Conservation (phyloP, 1,284 basidiomycete species). For the Pascua sp. region DNA sequence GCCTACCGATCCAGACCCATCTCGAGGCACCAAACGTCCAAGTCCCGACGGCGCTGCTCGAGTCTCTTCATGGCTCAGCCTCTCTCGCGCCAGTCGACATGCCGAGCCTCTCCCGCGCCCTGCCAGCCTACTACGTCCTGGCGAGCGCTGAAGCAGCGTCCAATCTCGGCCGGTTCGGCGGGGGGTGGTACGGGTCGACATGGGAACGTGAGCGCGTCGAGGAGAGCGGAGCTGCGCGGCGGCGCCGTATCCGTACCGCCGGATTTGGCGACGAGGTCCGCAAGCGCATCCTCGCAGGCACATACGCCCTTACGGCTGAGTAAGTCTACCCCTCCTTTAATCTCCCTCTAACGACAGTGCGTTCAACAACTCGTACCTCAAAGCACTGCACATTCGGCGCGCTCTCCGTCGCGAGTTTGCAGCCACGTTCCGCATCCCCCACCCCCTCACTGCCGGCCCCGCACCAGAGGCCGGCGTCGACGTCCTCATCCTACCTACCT, state of each 20-base stretch:
- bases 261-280: constrained; percentile 84
- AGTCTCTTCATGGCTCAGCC: constrained; percentile 62
- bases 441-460: constrained; percentile 20
- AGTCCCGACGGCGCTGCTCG: constrained; percentile 49
- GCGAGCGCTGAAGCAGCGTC: constrained; percentile 92
- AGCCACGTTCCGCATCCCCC: constrained; percentile 59
- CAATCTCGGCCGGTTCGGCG: constrained; percentile 87
- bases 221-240: constrained; percentile 56
- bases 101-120: constrained; percentile 69
- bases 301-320: constrained; percentile 88
- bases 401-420: constrained; percentile 72
- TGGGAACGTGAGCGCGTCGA: constrained; percentile 54
- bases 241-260: constrained; percentile 58
- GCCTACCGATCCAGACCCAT: constrained; percentile 33
- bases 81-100: constrained; percentile 69
- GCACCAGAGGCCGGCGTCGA: constrained; percentile 58
- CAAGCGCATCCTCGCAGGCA: constrained; percentile 84
- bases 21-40: constrained; percentile 20
- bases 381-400: constrained; percentile 77
- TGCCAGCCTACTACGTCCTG: constrained; percentile 93
- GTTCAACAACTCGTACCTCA: constrained; percentile 93
- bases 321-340: constrained; percentile 49
- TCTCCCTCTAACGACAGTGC: constrained; percentile 56
- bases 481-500: constrained; percentile 76
- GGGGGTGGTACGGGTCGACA: constrained; percentile 58